Conservation (phyloP, 2,329 filamentous ascomycete genomes). For the Periconia digitata region DNA sequence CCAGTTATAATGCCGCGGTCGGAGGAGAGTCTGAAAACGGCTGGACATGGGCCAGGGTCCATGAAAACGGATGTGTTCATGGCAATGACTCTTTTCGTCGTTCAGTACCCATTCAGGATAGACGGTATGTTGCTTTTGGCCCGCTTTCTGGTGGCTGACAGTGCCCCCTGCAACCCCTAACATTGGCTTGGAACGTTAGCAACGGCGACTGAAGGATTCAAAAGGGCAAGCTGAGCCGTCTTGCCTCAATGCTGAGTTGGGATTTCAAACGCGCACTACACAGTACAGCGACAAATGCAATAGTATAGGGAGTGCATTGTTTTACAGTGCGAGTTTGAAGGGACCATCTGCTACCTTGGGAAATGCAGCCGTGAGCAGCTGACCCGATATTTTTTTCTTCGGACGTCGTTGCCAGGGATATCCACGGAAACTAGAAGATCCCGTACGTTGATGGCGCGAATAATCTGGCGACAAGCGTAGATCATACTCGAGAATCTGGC, state of each 20-base stretch:
- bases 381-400: no score
- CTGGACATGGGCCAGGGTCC: slow-evolving; percentile 27
- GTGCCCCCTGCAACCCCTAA: slow-evolving; percentile 5
- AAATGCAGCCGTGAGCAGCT: no score
- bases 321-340: background rate
- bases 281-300: background rate
- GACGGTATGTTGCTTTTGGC: background rate
- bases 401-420: no score
- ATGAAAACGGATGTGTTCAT: slow-evolving; percentile 8
- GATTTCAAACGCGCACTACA: background rate
- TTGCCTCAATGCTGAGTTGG: slow-evolving; percentile 2
- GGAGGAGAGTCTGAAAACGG: slow-evolving; percentile 37
- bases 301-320: background rate
- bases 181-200: background rate
- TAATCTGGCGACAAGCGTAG: no score
- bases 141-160: background rate
- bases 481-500: background rate
- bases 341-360: no score
- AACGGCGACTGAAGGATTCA: slow-evolving; percentile 1
- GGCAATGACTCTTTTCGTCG: slow-evolving; percentile 9
- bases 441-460: no score
- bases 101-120: slow-evolving; percentile 15
- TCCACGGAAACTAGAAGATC: no score
- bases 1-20: slow-evolving; percentile 32
- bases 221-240: background rate